phyloP scores from a whole-genome alignment of 2,329 filamentous ascomycete genomes.

The Aspergillus eucalypticola region DNA sequence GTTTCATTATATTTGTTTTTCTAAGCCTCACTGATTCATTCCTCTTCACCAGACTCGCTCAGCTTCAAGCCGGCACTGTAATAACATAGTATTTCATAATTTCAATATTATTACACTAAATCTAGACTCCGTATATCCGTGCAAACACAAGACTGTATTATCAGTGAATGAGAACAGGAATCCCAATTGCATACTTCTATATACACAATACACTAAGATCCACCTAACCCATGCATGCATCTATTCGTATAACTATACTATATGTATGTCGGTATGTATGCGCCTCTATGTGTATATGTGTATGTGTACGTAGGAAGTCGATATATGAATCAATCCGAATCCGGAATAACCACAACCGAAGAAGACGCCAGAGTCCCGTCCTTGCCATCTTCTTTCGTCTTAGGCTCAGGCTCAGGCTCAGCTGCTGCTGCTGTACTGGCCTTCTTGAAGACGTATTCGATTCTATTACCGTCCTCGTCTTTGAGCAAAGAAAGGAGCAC shows the following conservation, averaged over 20 bases:
- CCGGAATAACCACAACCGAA: background rate
- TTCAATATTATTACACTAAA: too few relatives aligned
- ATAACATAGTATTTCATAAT: too few relatives aligned
- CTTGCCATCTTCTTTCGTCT: slow-evolving; percentile 1
- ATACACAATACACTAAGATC: too few relatives aligned
- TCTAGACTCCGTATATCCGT: too few relatives aligned
- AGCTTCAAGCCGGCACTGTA: too few relatives aligned
- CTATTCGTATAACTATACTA: too few relatives aligned
- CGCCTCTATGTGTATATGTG: background rate
- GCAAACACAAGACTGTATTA: too few relatives aligned
- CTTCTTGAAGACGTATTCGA: slow-evolving; percentile 45
- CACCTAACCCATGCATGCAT: too few relatives aligned
- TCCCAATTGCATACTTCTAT: too few relatives aligned
- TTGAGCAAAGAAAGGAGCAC: slow-evolving; percentile 37
- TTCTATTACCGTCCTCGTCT: slow-evolving; percentile 39
- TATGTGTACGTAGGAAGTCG: background rate
- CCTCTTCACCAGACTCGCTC: background rate
- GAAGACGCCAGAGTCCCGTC: background rate
- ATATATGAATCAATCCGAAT: background rate
- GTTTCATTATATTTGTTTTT: too few relatives aligned
- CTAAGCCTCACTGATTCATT: background rate
- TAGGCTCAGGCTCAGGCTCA: too few relatives aligned
- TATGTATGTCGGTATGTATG: background rate
- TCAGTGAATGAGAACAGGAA: too few relatives aligned
- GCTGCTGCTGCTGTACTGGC: slow-evolving; percentile 26